Percentiles rank a stretch among this genome's conserved stretches.
phyloP scores from a whole-genome alignment of 2,329 filamentous ascomycete species.

The Rosellinia necatrix region DNA sequence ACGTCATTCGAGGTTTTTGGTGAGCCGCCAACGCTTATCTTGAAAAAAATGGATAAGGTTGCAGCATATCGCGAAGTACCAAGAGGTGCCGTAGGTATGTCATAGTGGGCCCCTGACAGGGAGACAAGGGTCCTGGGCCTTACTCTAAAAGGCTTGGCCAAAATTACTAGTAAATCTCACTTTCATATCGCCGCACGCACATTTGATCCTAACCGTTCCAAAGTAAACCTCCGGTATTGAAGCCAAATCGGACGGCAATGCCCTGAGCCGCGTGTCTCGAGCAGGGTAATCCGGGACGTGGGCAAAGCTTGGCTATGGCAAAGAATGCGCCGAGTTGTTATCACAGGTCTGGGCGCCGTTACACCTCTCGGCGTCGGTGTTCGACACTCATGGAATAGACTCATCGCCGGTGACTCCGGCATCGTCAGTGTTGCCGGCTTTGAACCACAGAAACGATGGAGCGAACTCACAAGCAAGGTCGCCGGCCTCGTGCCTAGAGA shows the following conservation, averaged over 20 bases:
- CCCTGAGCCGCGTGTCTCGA: neutral
- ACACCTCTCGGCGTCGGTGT: constrained; percentile 83
- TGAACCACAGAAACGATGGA: constrained; percentile 63
- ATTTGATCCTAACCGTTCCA: too few relatives aligned
- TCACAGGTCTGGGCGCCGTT: constrained; percentile 81
- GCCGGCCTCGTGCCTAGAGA: constrained; percentile 76
- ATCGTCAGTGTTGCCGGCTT: constrained; percentile 72
- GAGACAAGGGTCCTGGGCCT: neutral
- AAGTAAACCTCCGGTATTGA: too few relatives aligned
- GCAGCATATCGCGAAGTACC: too few relatives aligned
- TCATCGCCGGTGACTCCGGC: constrained; percentile 80
- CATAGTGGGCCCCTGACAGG: neutral
- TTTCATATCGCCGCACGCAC: too few relatives aligned
- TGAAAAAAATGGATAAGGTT: constrained; percentile 19
- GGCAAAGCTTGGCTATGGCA: constrained; percentile 49
- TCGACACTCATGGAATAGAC: constrained; percentile 76
- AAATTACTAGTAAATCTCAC: too few relatives aligned
- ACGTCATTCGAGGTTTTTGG: constrained; percentile 32
- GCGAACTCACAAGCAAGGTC: constrained; percentile 78
- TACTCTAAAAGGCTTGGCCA: constrained; percentile 15
- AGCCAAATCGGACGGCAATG: neutral
- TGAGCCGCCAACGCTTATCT: constrained; percentile 10
- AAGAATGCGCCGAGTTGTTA: constrained; percentile 73
- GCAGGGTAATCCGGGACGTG: too few relatives aligned
- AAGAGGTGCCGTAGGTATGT: too few relatives aligned